Conservation (phyloP, 129 eudicot genomes). For the Pseudognaphalium luteoalbum region DNA sequence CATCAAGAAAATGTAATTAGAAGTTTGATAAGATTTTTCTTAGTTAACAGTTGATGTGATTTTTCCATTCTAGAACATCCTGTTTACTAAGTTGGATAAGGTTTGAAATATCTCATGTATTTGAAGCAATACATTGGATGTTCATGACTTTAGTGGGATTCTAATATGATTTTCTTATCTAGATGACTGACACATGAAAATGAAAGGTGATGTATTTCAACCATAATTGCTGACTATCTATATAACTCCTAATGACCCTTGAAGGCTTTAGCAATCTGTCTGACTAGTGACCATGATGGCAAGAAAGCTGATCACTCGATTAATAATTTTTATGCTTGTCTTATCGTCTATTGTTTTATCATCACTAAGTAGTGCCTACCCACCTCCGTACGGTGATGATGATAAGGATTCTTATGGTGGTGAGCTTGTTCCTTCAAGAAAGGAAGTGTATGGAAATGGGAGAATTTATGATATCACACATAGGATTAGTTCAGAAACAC, state of each 20-base stretch:
- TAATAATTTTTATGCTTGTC: slow-evolving; percentile 9
- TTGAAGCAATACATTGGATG: background rate
- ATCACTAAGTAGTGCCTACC: slow-evolving; percentile 24
- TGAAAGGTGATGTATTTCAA: background rate
- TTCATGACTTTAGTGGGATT: background rate
- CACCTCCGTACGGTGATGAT: slow-evolving; percentile 2
- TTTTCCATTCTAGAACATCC: background rate
- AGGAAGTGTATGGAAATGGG: slow-evolving; percentile 57
- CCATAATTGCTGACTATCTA: background rate
- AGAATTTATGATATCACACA: slow-evolving; percentile 74
- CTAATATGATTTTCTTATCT: background rate
- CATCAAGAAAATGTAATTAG: no score
- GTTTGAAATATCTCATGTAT: background rate
- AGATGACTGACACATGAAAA: background rate
- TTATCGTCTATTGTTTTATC: slow-evolving; percentile 12
- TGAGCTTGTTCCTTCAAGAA: slow-evolving; percentile 35
- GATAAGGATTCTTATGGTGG: slow-evolving; percentile 8
- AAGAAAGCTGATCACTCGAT: slow-evolving; percentile 22
- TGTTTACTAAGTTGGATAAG: background rate
- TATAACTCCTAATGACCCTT: background rate
- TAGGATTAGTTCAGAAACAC: slow-evolving; percentile 47
- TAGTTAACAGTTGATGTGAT: background rate
- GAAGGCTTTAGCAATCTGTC: background rate
- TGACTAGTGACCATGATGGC: background rate
- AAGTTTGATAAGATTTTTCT: background rate